Conservation (phyloP, 2,329 filamentous ascomycete genomes). For the Penicillium hordei region DNA sequence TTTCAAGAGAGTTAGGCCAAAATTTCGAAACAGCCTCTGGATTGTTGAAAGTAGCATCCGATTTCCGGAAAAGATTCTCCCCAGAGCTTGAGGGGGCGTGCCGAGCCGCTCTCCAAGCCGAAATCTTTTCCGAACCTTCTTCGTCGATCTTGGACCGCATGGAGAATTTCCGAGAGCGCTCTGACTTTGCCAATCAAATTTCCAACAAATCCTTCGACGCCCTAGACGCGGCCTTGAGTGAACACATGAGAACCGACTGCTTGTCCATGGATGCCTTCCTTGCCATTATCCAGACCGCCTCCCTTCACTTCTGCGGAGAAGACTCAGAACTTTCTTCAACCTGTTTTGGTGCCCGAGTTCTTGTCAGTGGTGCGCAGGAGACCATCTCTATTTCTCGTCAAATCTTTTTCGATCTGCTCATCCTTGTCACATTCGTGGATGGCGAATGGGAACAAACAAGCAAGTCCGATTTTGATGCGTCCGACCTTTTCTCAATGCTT, state of each 20-base stretch:
- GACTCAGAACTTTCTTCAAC: conserved; percentile 54
- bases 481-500: conserved; percentile 61
- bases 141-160: conserved; percentile 72
- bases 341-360: conserved; percentile 71
- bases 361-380: conserved; percentile 77
- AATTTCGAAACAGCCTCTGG: conserved; percentile 57
- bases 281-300: conserved; percentile 51
- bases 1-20: conserved; percentile 51
- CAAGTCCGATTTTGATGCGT: conserved; percentile 64
- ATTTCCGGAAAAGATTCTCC: conserved; percentile 69
- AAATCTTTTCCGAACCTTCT: conserved; percentile 72
- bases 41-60: conserved; percentile 67
- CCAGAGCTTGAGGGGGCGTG: conserved; percentile 68
- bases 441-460: conserved; percentile 74
- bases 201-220: conserved; percentile 76
- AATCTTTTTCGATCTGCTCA: conserved; percentile 76
- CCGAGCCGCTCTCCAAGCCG: conserved; percentile 65
- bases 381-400: conserved; percentile 70
- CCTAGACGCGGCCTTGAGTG: conserved; percentile 68
- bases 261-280: conserved; percentile 55
- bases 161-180: conserved; percentile 73
- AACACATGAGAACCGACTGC: conserved; percentile 55
- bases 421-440: conserved; percentile 83
- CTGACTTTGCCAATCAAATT: conserved; percentile 74
- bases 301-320: conserved; percentile 41